These are phyloP conservation scores for Colletotrichum sp. DNA, from an alignment of 2,329 filamentous ascomycete genomes.

Conservation along the genomic window DNA sequence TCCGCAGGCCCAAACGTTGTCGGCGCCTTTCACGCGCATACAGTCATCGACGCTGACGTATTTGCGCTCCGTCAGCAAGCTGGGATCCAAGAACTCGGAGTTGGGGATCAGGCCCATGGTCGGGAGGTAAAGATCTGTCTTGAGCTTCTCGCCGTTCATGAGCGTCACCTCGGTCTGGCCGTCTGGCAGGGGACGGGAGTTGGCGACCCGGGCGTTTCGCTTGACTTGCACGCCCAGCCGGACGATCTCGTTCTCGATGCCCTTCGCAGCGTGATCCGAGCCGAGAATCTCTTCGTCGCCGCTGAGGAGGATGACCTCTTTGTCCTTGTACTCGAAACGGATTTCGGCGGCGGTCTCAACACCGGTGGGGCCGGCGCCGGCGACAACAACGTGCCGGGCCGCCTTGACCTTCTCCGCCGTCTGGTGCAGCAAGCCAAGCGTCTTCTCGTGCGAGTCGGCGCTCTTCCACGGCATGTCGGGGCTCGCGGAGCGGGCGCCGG, in stretches of 20 bases:
- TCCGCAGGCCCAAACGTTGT: slow-evolving; percentile 58
- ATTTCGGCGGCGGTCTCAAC: slow-evolving; percentile 62
- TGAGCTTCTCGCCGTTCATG: slow-evolving; percentile 48
- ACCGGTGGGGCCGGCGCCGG: slow-evolving; percentile 61
- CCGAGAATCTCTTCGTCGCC: slow-evolving; percentile 44
- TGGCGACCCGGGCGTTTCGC: slow-evolving; percentile 44
- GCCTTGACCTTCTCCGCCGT: slow-evolving; percentile 45
- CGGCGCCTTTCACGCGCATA: slow-evolving; percentile 49
- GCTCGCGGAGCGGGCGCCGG: slow-evolving; percentile 51
- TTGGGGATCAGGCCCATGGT: slow-evolving; percentile 62
- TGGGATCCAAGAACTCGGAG: slow-evolving; percentile 53
- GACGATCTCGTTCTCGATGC: slow-evolving; percentile 53
- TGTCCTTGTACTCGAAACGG: slow-evolving; percentile 53
- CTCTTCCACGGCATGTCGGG: slow-evolving; percentile 58
- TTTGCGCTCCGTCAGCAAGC: slow-evolving; percentile 47
- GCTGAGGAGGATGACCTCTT: slow-evolving; percentile 54
- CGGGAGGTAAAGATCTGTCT: slow-evolving; percentile 62
- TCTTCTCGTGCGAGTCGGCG: slow-evolving; percentile 49
- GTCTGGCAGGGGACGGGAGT: slow-evolving; percentile 34
- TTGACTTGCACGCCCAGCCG: slow-evolving; percentile 57
- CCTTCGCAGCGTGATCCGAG: slow-evolving; percentile 46
- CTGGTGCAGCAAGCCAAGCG: slow-evolving; percentile 41
- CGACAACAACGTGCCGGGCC: slow-evolving; percentile 60
- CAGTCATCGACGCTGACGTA: slow-evolving; percentile 56
- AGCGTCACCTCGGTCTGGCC: slow-evolving; percentile 56